Evolutionary conservation across 768 basidiomycete species (phyloP), one percentile per base, ranked within the genome.

Genomic region (Leccinum arenicola): DNA sequence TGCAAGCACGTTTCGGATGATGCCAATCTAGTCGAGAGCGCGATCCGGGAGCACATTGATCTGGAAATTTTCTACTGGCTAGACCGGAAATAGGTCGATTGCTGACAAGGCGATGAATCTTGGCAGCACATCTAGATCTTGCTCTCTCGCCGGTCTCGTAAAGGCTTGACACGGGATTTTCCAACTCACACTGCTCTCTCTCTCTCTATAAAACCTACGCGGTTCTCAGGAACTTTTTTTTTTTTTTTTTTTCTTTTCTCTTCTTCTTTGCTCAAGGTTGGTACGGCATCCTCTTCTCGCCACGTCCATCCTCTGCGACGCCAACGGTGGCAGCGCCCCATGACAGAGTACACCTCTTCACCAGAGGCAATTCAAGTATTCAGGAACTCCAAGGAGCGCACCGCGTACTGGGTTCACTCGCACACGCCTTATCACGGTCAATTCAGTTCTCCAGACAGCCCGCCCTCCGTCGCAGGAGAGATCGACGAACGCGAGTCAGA

Each of bases 331-430:
- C 35, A 23, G 23, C 25, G 23, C n/a, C 17, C 45, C 59, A 88
- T 89, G 87, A 85, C 86, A 56, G 86, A 86, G 74, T 86, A 85
- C 70, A 79, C 81, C 0, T 76, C 79, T 49, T 83, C 83, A 47
- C 80, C 86, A 1, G 82, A 85, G 61, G 82, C 84, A 50, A 73
- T 82, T 50, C 78, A 80, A 52, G 80, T 84, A 68, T 87, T 79
- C 68, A 78, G 83, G 75, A 76, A 75, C 56, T 76, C 87, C 61
- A 82, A 80, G 51, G 80, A 87, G 27, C 81, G 89, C 52, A 89
- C 87, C 5, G 79, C 81, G 27, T 68, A 80, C 68, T 91, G 89
- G 89, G 82, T 91, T 15, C 73, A 74, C 69, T 78, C 70, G 62
- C 80, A 70, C 73, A 69, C 66, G 38, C 75, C 77, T 21, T 19